phyloP scores from a whole-genome alignment of 352 stramenopile species.

The Phytophthora ramorum region DNA sequence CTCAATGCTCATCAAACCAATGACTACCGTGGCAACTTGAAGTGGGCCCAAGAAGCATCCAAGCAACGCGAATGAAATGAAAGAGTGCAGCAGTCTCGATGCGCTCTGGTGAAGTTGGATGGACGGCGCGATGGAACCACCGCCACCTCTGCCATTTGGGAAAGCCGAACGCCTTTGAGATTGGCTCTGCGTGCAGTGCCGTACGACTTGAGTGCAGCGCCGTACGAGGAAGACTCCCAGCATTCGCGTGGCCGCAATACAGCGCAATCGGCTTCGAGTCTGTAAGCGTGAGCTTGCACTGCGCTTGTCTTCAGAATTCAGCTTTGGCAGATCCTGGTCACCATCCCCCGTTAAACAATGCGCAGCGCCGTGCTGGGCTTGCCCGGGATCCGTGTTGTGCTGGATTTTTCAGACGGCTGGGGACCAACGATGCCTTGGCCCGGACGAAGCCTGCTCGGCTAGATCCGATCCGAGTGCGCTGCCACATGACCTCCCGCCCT shows the following conservation, averaged over 20 bases:
- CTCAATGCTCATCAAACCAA: background rate
- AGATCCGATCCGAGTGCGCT: conserved; percentile 13
- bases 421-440: conserved; percentile 12
- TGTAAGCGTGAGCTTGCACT: conserved; percentile 2
- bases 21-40: background rate
- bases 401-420: conserved; percentile 21
- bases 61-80: background rate
- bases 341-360: conserved; percentile 5
- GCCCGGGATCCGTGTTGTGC: background rate
- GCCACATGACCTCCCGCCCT: background rate
- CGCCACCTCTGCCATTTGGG: background rate
- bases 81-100: background rate
- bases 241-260: conserved; percentile 2
- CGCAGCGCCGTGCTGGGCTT: conserved; percentile 2
- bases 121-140: background rate
- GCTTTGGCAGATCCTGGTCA: conserved; percentile 11
- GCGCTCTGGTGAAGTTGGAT: too few relatives aligned
- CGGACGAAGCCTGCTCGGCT: conserved; percentile 3
- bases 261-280: background rate
- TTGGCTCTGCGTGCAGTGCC: conserved; percentile 7
- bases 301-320: conserved; percentile 18
- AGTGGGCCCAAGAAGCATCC: background rate
- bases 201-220: conserved; percentile 5
- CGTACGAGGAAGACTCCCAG: conserved; percentile 8
- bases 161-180: conserved; percentile 5